phyloP scores from a whole-genome alignment of 192 early-diverging fungal genomes.

The Diversispora epigaea region DNA sequence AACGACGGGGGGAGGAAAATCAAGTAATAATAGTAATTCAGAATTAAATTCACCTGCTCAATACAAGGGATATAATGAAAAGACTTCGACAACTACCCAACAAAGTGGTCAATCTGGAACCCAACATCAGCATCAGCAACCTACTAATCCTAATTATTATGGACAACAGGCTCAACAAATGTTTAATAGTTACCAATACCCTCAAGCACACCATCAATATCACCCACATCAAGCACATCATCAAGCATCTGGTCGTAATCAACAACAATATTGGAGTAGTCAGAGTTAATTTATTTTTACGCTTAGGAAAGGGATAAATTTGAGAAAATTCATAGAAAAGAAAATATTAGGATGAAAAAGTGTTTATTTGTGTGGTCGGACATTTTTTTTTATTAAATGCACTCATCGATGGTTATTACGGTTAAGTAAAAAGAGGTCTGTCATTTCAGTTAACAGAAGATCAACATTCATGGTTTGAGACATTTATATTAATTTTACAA shows the following conservation, averaged over 20 bases:
- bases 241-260: conserved; percentile 24
- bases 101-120: not conserved
- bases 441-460: too few species aligned
- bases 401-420: too few species aligned
- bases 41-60: conserved; percentile 26
- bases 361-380: too few species aligned
- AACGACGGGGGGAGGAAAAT: conserved; percentile 8
- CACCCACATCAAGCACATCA: conserved; percentile 25
- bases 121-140: conserved; percentile 17
- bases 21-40: conserved; percentile 8
- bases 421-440: too few species aligned
- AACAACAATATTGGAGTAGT: conserved; percentile 27
- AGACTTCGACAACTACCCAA: conserved; percentile 4
- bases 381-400: too few species aligned
- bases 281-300: conserved; percentile 19
- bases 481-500: too few species aligned
- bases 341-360: too few species aligned
- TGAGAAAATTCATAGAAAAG: not conserved
- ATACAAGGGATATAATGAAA: conserved; percentile 21
- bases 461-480: too few species aligned
- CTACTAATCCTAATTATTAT: conserved; percentile 24
- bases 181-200: conserved; percentile 31
- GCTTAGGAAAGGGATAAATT: not conserved
- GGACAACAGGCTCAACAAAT: conserved; percentile 27
- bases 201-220: conserved; percentile 25